phyloP scores from a whole-genome alignment of 495 filamentous ascomycete species.

The Letharia lupina region DNA sequence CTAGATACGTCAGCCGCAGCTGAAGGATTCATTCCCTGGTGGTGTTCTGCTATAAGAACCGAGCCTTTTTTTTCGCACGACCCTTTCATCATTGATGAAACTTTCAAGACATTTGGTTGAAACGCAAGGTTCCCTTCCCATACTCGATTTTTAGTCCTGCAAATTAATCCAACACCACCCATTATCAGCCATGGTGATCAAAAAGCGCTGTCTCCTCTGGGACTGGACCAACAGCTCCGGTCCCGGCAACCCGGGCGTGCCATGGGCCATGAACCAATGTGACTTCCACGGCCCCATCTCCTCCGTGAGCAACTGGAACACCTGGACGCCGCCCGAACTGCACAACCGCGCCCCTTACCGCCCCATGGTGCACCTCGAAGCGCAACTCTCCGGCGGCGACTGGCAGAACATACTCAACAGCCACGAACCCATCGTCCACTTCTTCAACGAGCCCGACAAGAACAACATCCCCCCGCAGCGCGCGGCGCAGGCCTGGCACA shows the following conservation, averaged over 20 bases:
- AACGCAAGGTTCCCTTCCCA: no score
- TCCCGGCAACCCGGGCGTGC: conserved; percentile 17
- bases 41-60: not conserved
- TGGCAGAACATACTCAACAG: conserved; percentile 32
- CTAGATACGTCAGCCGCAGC: not conserved
- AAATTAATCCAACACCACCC: no score
- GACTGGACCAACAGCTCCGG: conserved; percentile 40
- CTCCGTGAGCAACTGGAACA: conserved; percentile 41
- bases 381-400: conserved; percentile 34
- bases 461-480: conserved; percentile 32
- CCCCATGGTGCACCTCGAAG: conserved; percentile 36
- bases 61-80: not conserved
- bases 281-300: conserved; percentile 31
- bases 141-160: no score
- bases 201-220: conserved; percentile 41
- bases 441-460: conserved; percentile 43
- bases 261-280: conserved; percentile 28
- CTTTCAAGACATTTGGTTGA: no score
- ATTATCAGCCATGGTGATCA: conserved; percentile 21
- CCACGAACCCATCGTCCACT: conserved; percentile 33
- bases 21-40: not conserved
- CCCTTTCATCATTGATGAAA: not conserved
- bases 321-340: conserved; percentile 40
- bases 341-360: conserved; percentile 35
- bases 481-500: conserved; percentile 35